These are phyloP conservation scores for Leccinum uliginosum DNA, from an alignment of 768 basidiomycete genomes.

Conservation along the genomic window DNA sequence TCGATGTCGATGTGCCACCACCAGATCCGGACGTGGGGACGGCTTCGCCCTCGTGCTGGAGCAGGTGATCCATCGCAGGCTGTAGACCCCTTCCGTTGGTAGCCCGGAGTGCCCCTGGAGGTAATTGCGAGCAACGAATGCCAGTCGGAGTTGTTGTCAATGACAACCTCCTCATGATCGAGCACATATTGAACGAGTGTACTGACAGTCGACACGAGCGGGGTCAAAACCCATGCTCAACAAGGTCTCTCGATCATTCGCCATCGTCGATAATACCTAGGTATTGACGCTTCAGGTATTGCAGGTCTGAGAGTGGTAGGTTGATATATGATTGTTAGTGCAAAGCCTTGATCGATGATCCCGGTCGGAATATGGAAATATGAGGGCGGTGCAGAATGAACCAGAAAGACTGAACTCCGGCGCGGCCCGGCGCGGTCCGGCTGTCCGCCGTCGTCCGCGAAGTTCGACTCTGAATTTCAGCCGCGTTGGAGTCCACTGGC, in stretches of 20 bases:
- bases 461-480: too few relatives aligned
- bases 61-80: conserved; percentile 84
- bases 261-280: conserved; percentile 24
- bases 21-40: conserved; percentile 28
- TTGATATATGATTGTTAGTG: too few relatives aligned
- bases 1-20: neutral
- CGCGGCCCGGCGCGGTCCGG: too few relatives aligned
- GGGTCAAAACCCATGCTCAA: conserved; percentile 85
- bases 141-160: neutral
- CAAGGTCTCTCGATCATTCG: conserved; percentile 67
- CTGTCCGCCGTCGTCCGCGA: too few relatives aligned
- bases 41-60: conserved; percentile 73
- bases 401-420: too few relatives aligned
- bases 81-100: conserved; percentile 83
- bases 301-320: neutral
- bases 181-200: neutral
- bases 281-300: too few relatives aligned
- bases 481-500: too few relatives aligned
- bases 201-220: conserved; percentile 80
- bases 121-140: neutral
- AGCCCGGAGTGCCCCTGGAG: conserved; percentile 81
- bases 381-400: too few relatives aligned
- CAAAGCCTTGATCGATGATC: too few relatives aligned
- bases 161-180: too few relatives aligned
- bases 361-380: too few relatives aligned